A percentile compares a stretch with the other conserved stretches of the same genome.
Conservation (phyloP, 2,329 filamentous ascomycete species). For the Verticillium albo-atrum region DNA sequence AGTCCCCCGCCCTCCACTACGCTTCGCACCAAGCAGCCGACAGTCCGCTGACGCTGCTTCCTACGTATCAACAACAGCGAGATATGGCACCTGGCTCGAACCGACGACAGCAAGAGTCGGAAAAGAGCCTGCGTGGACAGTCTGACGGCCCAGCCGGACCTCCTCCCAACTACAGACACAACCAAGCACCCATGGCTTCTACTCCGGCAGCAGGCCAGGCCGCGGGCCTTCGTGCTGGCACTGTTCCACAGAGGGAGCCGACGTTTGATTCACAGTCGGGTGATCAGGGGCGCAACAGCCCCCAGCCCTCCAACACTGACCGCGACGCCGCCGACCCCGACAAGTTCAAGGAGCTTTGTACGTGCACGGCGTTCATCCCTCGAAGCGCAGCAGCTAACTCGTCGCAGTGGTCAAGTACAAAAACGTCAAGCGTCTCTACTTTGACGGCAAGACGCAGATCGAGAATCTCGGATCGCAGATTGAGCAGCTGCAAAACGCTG, state of each 20-base stretch:
- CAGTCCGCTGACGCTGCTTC: not conserved
- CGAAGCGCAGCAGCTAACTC: not conserved
- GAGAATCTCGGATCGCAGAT: conserved; percentile 84
- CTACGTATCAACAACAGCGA: conserved; percentile 17
- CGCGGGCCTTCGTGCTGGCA: conserved; percentile 35
- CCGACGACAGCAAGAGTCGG: conserved; percentile 45
- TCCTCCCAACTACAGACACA: conserved; percentile 49
- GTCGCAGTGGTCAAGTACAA: conserved; percentile 84
- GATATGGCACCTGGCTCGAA: conserved; percentile 42
- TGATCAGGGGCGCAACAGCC: conserved; percentile 51
- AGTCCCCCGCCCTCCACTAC: conserved; percentile 38
- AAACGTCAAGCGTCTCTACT: conserved; percentile 96
- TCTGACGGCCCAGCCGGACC: conserved; percentile 39
- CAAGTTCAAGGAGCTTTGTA: conserved; percentile 56
- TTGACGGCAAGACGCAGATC: conserved; percentile 90
- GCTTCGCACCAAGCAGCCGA: conserved; percentile 18
- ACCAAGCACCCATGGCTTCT: conserved; percentile 32
- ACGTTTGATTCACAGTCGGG: conserved; percentile 36
- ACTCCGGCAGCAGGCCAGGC: conserved; percentile 27
- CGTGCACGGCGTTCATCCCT: conserved; percentile 14
- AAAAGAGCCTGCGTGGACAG: conserved; percentile 39
- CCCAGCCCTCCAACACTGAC: conserved; percentile 43
- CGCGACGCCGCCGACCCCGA: conserved; percentile 42
- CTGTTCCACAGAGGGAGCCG: conserved; percentile 28
- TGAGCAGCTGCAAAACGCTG: conserved; percentile 92